These are phyloP conservation scores for Zychaea mexicana DNA, from an alignment of 371 early-diverging fungal genomes.

Conservation along the genomic window DNA sequence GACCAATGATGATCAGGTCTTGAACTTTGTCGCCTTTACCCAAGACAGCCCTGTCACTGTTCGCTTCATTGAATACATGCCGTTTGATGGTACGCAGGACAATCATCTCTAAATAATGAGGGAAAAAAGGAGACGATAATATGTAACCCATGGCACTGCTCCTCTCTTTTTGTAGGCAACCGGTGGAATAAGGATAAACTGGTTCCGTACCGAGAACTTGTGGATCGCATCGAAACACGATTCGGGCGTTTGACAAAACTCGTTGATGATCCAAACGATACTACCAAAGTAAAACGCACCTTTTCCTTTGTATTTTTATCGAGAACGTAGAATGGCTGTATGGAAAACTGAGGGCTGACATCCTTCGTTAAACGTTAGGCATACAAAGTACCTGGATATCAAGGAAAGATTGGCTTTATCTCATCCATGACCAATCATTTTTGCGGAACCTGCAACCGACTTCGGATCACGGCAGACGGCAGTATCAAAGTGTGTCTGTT, in stretches of 20 bases:
- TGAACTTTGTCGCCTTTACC: conserved; percentile 84
- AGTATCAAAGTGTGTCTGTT: conserved; percentile 93
- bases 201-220: conserved; percentile 80
- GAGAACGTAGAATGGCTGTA: neutral
- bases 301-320: too few species aligned
- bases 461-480: conserved; percentile 94
- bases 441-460: conserved; percentile 90
- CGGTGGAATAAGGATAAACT: conserved; percentile 84
- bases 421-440: conserved; percentile 96
- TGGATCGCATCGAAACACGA: conserved; percentile 53
- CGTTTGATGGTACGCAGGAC: conserved; percentile 80
- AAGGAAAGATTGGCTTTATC: conserved; percentile 91
- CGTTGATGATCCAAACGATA: conserved; percentile 82
- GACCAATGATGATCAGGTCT: conserved; percentile 83
- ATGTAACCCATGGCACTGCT: neutral
- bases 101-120: neutral
- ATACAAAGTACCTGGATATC: conserved; percentile 74
- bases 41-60: conserved; percentile 74
- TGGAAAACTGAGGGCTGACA: too few species aligned
- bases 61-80: conserved; percentile 97
- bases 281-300: conserved; percentile 68
- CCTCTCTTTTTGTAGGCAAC: conserved; percentile 61
- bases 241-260: conserved; percentile 67
- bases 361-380: too few species aligned
- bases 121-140: neutral